Conservation (phyloP, 1,284 basidiomycete species). For the Athelia psychrophila region DNA sequence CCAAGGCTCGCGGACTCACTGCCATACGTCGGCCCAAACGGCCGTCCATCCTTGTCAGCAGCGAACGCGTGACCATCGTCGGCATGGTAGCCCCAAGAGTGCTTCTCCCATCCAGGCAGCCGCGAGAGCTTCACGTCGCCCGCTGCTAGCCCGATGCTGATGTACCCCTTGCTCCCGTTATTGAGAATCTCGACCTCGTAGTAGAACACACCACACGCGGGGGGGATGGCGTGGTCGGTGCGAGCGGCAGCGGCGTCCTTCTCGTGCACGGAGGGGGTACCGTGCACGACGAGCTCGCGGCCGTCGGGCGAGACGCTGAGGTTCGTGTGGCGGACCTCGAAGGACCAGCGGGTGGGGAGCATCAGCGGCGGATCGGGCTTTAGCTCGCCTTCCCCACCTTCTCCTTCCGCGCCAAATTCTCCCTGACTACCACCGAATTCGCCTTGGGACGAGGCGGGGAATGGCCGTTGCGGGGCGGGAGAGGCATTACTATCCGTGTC, state of each 20-base stretch:
- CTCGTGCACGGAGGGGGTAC: slow-evolving; percentile 57
- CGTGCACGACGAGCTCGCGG: slow-evolving; percentile 66
- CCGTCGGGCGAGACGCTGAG: slow-evolving; percentile 69
- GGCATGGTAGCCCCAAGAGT: slow-evolving; percentile 95
- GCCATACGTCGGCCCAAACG: slow-evolving; percentile 77
- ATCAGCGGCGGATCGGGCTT: slow-evolving; percentile 41
- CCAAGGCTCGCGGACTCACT: slow-evolving; percentile 54
- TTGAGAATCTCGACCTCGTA: slow-evolving; percentile 83
- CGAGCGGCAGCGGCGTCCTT: slow-evolving; percentile 81
- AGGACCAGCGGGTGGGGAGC: slow-evolving; percentile 80
- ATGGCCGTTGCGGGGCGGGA: slow-evolving; percentile 20
- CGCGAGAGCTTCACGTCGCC: slow-evolving; percentile 61
- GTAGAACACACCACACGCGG: slow-evolving; percentile 86
- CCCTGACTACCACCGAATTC: slow-evolving; percentile 1
- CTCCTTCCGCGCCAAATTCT: slow-evolving; percentile 5
- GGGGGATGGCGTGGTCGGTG: slow-evolving; percentile 72
- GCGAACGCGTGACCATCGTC: slow-evolving; percentile 85
- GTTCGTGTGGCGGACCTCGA: slow-evolving; percentile 54
- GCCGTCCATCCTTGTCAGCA: slow-evolving; percentile 65
- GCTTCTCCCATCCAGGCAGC: slow-evolving; percentile 86
- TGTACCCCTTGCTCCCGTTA: slow-evolving; percentile 83
- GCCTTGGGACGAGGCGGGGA: slow-evolving; percentile 19
- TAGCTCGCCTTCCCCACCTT: neutral
- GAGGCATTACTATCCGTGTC: slow-evolving; percentile 2
- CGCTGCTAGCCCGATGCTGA: slow-evolving; percentile 68